Conservation (phyloP, 768 basidiomycete genomes). For the Lactarius hengduanensis region DNA sequence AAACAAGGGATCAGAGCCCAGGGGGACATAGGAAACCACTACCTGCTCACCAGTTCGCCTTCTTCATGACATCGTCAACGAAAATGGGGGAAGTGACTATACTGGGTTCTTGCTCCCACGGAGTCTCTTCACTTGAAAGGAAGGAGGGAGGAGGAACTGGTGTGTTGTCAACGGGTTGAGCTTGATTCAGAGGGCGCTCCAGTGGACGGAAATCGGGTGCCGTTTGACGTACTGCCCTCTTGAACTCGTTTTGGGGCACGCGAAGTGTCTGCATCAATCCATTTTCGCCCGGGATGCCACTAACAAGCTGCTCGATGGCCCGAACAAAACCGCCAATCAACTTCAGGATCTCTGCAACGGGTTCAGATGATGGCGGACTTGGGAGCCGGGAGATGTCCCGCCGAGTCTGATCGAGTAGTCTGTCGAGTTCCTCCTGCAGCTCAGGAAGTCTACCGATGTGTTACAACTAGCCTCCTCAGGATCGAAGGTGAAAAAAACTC, state of each 20-base stretch:
- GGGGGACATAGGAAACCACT: background rate
- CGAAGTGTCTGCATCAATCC: constrained; percentile 57
- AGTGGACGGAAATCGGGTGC: constrained; percentile 58
- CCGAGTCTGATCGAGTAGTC: constrained; percentile 40
- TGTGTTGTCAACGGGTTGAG: background rate
- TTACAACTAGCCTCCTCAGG: background rate
- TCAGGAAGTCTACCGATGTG: constrained; percentile 50
- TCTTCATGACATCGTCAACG: constrained; percentile 48
- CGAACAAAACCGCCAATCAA: constrained; percentile 47
- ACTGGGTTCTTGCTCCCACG: constrained; percentile 28
- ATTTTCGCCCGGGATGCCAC: constrained; percentile 50
- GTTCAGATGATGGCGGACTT: constrained; percentile 50
- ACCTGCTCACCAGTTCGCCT: constrained; percentile 43
- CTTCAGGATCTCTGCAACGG: constrained; percentile 50
- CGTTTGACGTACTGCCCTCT: constrained; percentile 44
- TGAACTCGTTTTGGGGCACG: constrained; percentile 46
- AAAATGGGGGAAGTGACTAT: constrained; percentile 36
- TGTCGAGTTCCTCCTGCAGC: constrained; percentile 55
- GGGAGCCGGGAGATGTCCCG: constrained; percentile 39
- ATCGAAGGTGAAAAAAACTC: background rate
- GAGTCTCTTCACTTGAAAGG: constrained; percentile 42
- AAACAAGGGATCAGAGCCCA: background rate
- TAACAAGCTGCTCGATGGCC: constrained; percentile 45
- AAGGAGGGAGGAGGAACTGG: constrained; percentile 33
- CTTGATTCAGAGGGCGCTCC: constrained; percentile 27